Evolutionary conservation across 176 grass and related monocot genomes (phyloP).

Genomic region (Dendrocalamus sinicus): DNA sequence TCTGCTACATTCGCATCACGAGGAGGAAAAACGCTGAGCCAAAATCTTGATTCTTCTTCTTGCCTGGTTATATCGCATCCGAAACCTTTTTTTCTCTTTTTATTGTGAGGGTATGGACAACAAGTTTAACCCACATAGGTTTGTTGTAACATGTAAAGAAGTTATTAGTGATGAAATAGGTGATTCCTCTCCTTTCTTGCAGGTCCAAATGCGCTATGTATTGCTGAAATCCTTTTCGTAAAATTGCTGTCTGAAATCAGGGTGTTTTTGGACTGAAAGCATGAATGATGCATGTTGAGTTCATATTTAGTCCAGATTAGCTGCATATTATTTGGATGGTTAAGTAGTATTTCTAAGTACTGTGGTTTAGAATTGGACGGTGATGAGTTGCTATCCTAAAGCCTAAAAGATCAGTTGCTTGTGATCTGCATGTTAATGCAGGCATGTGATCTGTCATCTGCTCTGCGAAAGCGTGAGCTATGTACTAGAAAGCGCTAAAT

Average conservation of each 20-base stretch:
- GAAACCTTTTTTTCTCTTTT: not conserved
- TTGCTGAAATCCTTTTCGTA: not conserved
- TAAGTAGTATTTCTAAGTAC: not conserved
- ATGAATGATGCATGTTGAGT: not conserved
- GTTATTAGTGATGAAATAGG: conserved; percentile 28
- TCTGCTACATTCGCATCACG: conserved; percentile 91
- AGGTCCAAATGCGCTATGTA: not conserved
- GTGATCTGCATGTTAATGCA: conserved; percentile 45
- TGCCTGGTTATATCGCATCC: not conserved
- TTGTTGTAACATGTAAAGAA: conserved; percentile 44
- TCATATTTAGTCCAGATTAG: conserved; percentile 1
- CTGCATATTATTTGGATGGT: not conserved
- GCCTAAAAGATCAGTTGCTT: conserved; percentile 16
- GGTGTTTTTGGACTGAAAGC: not conserved
- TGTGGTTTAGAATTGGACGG: conserved; percentile 26
- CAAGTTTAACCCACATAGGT: conserved; percentile 38
- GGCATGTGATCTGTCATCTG: conserved; percentile 39
- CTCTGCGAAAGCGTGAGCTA: conserved; percentile 3
- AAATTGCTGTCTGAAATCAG: not conserved
- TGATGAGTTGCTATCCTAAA: conserved; percentile 23
- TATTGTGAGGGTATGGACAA: conserved; percentile 4
- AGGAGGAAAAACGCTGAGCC: conserved; percentile 60
- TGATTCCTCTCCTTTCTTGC: conserved; percentile 16
- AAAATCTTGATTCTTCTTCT: conserved; percentile 53
- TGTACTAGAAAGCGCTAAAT: not conserved